Base-by-base conservation (phyloP, 768 basidiomycete species). In the Psilocybe sp. region DNA sequence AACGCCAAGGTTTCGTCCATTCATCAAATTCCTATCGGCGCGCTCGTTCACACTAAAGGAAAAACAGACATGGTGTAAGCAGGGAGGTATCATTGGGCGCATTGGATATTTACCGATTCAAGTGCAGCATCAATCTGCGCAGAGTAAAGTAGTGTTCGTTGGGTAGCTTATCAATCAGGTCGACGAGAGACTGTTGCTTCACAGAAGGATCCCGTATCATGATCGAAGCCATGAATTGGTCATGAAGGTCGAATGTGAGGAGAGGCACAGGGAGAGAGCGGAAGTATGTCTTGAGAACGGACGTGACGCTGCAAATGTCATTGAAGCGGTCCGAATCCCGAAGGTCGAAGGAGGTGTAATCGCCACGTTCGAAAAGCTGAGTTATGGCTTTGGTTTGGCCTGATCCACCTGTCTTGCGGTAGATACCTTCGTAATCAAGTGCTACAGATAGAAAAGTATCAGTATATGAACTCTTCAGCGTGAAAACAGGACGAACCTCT, bases 251-350 rank as follows among this genome's bases (percentile, higher is more conserved):
- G 62, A 84, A 91, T 1, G 97, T 97, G 57, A 98, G 74, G 44
- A 99, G 75, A 5, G 97, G 97, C 44, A 88, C 79, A 13, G 96
- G 95, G 34, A 99, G 72, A n/a, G 85, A 77, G 23, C 97, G 84
- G 80, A 99, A 91, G 71, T 98, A 98, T 33, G 86, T 90, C 74
- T 99, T 98, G 62, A 99, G 77, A 23, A 98, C 95, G 19, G 93
- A 96, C 1, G 97, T 99, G 52, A 98, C 84, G 52, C 92, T 93
- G 66, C 90, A 93, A 52, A 99, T 92, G 66, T 99, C 97, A 73
- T 96, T 98, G 78, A 98, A 99, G 19, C 85, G 79, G 59, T 96
- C 89, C 4, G 77, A 70, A 65, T 99, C 93, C 40, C 77, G 75
- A 33, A 98, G 79, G 62, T 98, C 93, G 64, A 99, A 98, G 0